Conservation (phyloP, 192 early-diverging fungal species). For the Globomyces pollinis-pini region DNA sequence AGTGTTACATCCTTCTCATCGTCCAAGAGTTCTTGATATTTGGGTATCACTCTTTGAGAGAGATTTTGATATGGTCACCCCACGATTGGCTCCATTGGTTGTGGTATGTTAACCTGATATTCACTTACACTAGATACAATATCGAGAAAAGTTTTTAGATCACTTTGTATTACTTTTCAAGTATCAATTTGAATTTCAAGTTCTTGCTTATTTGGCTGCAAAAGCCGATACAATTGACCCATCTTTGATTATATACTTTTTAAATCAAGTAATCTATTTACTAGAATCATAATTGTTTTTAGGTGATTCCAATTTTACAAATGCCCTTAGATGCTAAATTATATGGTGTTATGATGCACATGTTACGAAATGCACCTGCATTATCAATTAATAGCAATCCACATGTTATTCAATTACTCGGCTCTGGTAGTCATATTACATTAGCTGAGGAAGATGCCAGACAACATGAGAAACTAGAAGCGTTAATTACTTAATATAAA, state of each 20-base stretch:
- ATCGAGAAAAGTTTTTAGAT: constrained; percentile 4
- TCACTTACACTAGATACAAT: constrained; percentile 5
- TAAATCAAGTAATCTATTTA: not conserved
- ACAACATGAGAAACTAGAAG: constrained; percentile 2
- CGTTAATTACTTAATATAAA: too few species aligned
- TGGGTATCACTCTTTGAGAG: constrained; percentile 9
- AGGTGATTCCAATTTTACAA: not conserved
- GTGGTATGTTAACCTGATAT: not conserved
- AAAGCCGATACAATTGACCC: constrained; percentile 8
- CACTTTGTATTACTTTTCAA: constrained; percentile 9
- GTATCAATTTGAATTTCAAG: not conserved
- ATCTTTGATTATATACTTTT: constrained; percentile 4
- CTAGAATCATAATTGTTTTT: not conserved
- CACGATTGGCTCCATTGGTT: not conserved
- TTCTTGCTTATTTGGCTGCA: constrained; percentile 2
- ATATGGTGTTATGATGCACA: not conserved
- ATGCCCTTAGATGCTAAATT: constrained; percentile 2
- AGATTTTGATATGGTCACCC: constrained; percentile 1
- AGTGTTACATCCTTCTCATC: constrained; percentile 2
- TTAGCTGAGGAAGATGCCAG: not conserved
- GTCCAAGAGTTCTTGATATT: constrained; percentile 4
- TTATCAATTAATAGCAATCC: not conserved
- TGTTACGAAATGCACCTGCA: not conserved
- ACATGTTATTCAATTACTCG: not conserved
- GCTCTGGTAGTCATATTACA: not conserved